Evolutionary conservation across 2,329 filamentous ascomycete species (phyloP).

Genomic region (Aspergillus pseudonomiae): DNA sequence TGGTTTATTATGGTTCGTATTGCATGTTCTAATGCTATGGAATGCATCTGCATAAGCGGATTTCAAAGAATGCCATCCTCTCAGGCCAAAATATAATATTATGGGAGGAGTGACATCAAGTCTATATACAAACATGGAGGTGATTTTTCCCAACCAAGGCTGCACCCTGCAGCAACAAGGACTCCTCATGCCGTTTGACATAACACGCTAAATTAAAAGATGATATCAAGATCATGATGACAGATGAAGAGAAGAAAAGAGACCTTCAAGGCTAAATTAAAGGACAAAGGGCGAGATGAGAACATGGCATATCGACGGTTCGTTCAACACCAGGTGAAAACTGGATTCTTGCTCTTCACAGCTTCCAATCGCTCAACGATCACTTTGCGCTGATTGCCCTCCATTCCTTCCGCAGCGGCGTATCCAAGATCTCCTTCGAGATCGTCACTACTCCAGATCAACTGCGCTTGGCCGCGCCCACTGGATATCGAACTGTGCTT

Average conservation of each 20-base stretch:
- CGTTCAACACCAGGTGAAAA: constrained; percentile 91
- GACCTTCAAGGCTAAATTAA: constrained; percentile 20
- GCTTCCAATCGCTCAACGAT: constrained; percentile 96
- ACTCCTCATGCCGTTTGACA: constrained; percentile 29
- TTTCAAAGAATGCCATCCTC: constrained; percentile 25
- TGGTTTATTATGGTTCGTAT: background rate
- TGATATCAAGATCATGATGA: constrained; percentile 18
- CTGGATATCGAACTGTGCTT: constrained; percentile 46
- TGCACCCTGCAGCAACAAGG: constrained; percentile 19
- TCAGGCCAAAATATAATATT: constrained; percentile 26
- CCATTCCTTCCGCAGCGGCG: constrained; percentile 90
- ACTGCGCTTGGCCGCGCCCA: constrained; percentile 36
- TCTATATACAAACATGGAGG: constrained; percentile 40
- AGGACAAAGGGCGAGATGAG: constrained; percentile 14
- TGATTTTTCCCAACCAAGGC: constrained; percentile 25
- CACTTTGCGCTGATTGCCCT: constrained; percentile 86
- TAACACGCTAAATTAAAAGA: constrained; percentile 32
- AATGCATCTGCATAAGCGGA: background rate
- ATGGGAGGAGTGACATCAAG: constrained; percentile 21
- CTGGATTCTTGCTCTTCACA: constrained; percentile 91
- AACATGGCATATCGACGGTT: background rate
- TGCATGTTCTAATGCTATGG: background rate
- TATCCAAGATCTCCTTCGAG: constrained; percentile 92
- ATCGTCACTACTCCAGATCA: constrained; percentile 69
- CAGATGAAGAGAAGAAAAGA: constrained; percentile 25